Conservation (phyloP, 106 monocot genomes). For the Alisma plantagoaquatica region DNA sequence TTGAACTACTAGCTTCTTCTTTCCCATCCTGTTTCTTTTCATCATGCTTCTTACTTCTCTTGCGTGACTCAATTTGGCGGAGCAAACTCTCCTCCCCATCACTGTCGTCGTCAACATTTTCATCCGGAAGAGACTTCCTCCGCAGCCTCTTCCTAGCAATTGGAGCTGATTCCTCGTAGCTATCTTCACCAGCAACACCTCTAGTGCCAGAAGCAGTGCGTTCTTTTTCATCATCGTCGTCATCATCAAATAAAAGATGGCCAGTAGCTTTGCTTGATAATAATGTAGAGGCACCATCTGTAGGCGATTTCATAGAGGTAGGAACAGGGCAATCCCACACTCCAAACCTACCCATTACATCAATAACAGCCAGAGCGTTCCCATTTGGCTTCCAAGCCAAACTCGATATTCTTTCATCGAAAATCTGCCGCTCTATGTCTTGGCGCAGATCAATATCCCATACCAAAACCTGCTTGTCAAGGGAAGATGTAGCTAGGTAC, state of each 20-base stretch:
- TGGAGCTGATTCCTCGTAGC: constrained; percentile 39
- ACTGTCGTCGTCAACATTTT: constrained; percentile 44
- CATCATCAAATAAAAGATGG: constrained; percentile 55
- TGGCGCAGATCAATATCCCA: constrained; percentile 92
- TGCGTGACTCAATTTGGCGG: constrained; percentile 55
- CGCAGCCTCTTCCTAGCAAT: constrained; percentile 45
- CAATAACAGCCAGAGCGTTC: constrained; percentile 81
- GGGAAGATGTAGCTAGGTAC: constrained; percentile 70
- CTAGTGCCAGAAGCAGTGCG: constrained; percentile 41
- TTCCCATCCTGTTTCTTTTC: constrained; percentile 7
- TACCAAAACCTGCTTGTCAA: constrained; percentile 78
- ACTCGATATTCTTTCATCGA: constrained; percentile 63
- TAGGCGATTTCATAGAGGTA: constrained; percentile 78
- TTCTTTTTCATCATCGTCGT: constrained; percentile 25
- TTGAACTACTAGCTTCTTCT: constrained; percentile 22
- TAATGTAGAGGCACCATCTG: constrained; percentile 41
- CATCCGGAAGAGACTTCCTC: constrained; percentile 27
- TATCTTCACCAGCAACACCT: constrained; percentile 46
- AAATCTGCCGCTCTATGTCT: constrained; percentile 92
- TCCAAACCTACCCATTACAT: constrained; percentile 69
- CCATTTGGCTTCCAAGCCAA: constrained; percentile 81
- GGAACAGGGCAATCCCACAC: constrained; percentile 79
- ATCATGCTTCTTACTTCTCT: constrained; percentile 26
- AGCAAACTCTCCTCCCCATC: constrained; percentile 58
- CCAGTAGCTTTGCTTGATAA: constrained; percentile 23